Evolutionary conservation across 768 basidiomycete species (phyloP), one percentile per base, ranked within the genome.

Genomic region (Tephrocybe sp.): DNA sequence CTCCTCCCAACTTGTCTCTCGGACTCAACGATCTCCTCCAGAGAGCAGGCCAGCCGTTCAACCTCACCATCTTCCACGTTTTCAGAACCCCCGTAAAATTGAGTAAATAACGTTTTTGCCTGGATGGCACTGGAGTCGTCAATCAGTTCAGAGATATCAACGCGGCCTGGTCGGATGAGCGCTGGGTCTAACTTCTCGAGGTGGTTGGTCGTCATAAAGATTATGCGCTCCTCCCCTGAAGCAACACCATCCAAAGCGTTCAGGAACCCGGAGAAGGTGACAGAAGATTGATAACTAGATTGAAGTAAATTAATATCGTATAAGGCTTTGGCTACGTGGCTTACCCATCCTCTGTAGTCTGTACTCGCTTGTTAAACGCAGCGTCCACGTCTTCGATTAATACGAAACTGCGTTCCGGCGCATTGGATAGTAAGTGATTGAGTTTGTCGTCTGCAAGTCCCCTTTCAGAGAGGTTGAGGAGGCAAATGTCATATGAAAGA

Each of bases 151-250:
- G 83, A 77, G 40, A 98, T 67, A 66, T 99, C 97, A 38, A 99
- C 95, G 9, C 97, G 83, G 14, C 97, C 97, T 0, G 97, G 96
- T 45, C 97, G 85, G 62, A 98, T 92, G 40, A 99, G 81, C 0
- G 96, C 97, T 5, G 92, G 87, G 68, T 99, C 97, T 32, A 99
- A 81, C 55, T 77, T 79, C 53, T 89, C 84, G 48, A 90, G 65
- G 60, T 98, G 97, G 67, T 99, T 99, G n/a, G 97, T 98, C 0
- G 97, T 99, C 86, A 99, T 90, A 71, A 99, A 99, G 32, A 99
- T 83, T 64, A 99, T 87, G n/a, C 97, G 85, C 62, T 97, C 94
- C 71, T 98, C 95, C 36, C 94, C 92, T 10, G 96, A 97, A 4
- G 93, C 96, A 23, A 99, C 96, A 14, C 97, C 97, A 63, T 99